Conservation (phyloP, 2,329 filamentous ascomycete genomes). For the Endoconidiophora laricicola region DNA sequence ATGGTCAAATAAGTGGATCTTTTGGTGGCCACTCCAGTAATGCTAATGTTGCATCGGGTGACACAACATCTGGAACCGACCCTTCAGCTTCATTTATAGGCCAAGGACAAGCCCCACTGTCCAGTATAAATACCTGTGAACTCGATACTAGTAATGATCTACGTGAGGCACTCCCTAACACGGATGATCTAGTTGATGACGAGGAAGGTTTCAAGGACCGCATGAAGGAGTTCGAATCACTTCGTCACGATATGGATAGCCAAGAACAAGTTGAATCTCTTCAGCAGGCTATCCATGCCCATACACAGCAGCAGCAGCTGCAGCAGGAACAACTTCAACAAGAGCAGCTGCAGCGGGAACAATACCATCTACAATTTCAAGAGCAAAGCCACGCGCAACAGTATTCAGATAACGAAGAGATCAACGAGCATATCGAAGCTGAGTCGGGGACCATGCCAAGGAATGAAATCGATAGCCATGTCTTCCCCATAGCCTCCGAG, state of each 20-base stretch:
- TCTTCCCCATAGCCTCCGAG: too few relatives aligned
- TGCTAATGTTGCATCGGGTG: not conserved
- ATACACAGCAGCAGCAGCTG: too few relatives aligned
- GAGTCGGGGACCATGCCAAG: too few relatives aligned
- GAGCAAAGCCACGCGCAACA: too few relatives aligned
- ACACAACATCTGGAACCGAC: constrained; percentile 17
- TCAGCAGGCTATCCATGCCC: constrained; percentile 19
- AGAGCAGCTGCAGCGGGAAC: constrained; percentile 15
- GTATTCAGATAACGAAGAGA: too few relatives aligned
- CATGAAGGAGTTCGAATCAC: constrained; percentile 66
- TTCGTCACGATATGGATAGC: constrained; percentile 56
- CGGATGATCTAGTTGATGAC: constrained; percentile 36
- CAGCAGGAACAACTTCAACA: too few relatives aligned
- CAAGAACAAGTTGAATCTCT: constrained; percentile 19
- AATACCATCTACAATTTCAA: too few relatives aligned
- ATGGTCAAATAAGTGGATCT: constrained; percentile 36
- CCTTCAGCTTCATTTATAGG: not conserved
- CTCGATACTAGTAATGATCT: not conserved
- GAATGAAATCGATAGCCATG: too few relatives aligned
- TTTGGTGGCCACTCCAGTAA: constrained; percentile 3
- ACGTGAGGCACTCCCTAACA: constrained; percentile 25
- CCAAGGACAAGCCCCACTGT: too few relatives aligned
- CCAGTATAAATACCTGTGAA: too few relatives aligned
- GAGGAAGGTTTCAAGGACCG: constrained; percentile 49
- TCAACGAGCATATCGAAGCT: not conserved